Percentiles rank a stretch among this genome's conserved stretches.
These are phyloP conservation scores for Verticillium nubilum DNA, from an alignment of 2,329 filamentous ascomycete genomes.

Conservation along the genomic window DNA sequence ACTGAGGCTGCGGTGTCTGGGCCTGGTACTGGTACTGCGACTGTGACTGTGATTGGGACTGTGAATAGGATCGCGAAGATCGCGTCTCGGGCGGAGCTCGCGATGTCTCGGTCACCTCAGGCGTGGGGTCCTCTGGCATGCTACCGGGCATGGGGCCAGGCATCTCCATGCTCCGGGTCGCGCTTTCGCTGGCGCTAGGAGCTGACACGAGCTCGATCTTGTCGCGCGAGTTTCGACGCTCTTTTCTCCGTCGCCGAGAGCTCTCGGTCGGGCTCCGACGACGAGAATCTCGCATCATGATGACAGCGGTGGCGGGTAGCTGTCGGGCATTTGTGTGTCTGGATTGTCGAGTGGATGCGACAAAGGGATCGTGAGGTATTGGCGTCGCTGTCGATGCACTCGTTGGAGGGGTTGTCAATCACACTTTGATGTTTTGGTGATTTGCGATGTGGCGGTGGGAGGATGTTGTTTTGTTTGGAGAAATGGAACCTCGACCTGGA, in stretches of 20 bases:
- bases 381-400: background rate
- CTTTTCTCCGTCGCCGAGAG: constrained; percentile 40
- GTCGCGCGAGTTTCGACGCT: constrained; percentile 11
- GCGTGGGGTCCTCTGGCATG: background rate
- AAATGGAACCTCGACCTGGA: background rate
- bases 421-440: background rate
- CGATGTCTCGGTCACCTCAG: background rate
- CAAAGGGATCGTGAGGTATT: background rate
- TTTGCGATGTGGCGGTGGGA: constrained; percentile 4
- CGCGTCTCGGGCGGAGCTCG: background rate
- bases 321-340: constrained; percentile 7
- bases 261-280: constrained; percentile 48
- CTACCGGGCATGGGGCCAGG: constrained; percentile 2
- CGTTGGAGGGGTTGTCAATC: background rate
- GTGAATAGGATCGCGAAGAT: background rate
- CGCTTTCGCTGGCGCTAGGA: constrained; percentile 1
- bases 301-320: constrained; percentile 16
- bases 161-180: constrained; percentile 3
- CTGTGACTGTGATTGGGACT: background rate
- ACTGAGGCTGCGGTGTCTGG: constrained; percentile 1
- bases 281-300: constrained; percentile 50
- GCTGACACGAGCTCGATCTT: constrained; percentile 3
- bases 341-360: background rate
- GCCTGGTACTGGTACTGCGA: constrained; percentile 2
- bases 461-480: constrained; percentile 14